Conservation (phyloP, 2,329 filamentous ascomycete genomes). For the Penicillium polonicum region DNA sequence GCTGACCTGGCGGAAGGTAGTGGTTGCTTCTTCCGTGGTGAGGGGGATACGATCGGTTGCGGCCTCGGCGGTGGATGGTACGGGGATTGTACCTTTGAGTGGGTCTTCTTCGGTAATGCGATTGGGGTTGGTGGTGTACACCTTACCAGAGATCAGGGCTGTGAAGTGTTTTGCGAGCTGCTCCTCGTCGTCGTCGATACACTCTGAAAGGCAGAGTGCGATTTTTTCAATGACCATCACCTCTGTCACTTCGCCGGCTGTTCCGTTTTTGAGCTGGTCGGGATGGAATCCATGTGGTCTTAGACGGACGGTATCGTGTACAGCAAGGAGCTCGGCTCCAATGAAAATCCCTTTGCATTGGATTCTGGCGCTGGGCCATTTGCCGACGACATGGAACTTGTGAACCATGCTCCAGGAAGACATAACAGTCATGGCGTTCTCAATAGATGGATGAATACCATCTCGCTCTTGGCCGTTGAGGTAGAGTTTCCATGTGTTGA, state of each 20-base stretch:
- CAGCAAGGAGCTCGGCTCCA: slow-evolving; percentile 55
- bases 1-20: slow-evolving; percentile 39
- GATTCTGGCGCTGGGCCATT: slow-evolving; percentile 56
- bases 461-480: slow-evolving; percentile 42
- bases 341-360: slow-evolving; percentile 56
- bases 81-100: neutral
- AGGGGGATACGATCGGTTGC: slow-evolving; percentile 23
- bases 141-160: slow-evolving; percentile 51
- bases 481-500: slow-evolving; percentile 54
- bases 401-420: slow-evolving; percentile 55
- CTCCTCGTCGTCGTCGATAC: slow-evolving; percentile 50
- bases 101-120: slow-evolving; percentile 25
- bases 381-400: slow-evolving; percentile 53
- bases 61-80: neutral
- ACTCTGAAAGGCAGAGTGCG: slow-evolving; percentile 49
- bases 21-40: slow-evolving; percentile 33
- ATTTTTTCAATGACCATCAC: slow-evolving; percentile 57
- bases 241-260: slow-evolving; percentile 44
- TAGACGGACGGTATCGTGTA: slow-evolving; percentile 57
- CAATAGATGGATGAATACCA: slow-evolving; percentile 54
- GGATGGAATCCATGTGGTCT: slow-evolving; percentile 31
- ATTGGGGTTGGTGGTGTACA: slow-evolving; percentile 40
- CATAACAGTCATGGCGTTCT: slow-evolving; percentile 53
- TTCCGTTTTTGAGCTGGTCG: slow-evolving; percentile 15
- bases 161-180: slow-evolving; percentile 48